phyloP scores from a whole-genome alignment of 768 basidiomycete species.

The Plicaturopsis crispa region DNA sequence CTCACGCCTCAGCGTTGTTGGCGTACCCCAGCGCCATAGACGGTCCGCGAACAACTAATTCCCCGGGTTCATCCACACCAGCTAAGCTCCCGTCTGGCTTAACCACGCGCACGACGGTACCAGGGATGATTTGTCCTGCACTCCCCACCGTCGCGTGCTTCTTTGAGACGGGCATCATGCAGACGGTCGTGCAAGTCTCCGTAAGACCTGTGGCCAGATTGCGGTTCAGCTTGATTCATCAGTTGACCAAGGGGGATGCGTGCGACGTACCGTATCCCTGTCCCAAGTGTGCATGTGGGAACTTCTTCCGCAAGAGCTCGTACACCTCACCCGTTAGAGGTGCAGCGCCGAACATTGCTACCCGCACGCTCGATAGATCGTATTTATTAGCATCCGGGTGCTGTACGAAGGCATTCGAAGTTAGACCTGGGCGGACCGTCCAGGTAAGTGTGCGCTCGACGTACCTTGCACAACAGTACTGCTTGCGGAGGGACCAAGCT shows the following conservation, averaged over 20 bases:
- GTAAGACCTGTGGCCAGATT: constrained; percentile 59
- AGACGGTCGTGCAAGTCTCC: constrained; percentile 50
- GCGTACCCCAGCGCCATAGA: constrained; percentile 26
- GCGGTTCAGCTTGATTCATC: no score
- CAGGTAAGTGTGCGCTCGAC: no score
- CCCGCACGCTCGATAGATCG: constrained; percentile 45
- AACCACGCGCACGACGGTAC: constrained; percentile 34
- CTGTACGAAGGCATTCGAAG: constrained; percentile 21
- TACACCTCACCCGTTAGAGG: constrained; percentile 54
- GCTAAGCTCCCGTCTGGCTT: constrained; percentile 38
- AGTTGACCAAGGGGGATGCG: no score
- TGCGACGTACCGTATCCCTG: constrained; percentile 53
- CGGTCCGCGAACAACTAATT: constrained; percentile 39
- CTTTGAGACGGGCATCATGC: no score
- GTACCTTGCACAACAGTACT: constrained; percentile 64
- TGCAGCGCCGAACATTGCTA: constrained; percentile 52
- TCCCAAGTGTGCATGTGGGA: constrained; percentile 56
- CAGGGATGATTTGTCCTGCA: constrained; percentile 36
- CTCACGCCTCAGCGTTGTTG: constrained; percentile 14
- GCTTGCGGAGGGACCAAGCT: constrained; percentile 64
- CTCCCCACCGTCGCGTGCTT: constrained; percentile 40
- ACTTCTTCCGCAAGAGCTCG: constrained; percentile 29
- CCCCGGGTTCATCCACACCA: constrained; percentile 36
- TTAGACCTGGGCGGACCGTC: no score
- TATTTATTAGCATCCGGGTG: constrained; percentile 43